Evolutionary conservation across 768 basidiomycete species (phyloP), one percentile per base, ranked within the genome.

Genomic region (Pleurotus pulmonarius): DNA sequence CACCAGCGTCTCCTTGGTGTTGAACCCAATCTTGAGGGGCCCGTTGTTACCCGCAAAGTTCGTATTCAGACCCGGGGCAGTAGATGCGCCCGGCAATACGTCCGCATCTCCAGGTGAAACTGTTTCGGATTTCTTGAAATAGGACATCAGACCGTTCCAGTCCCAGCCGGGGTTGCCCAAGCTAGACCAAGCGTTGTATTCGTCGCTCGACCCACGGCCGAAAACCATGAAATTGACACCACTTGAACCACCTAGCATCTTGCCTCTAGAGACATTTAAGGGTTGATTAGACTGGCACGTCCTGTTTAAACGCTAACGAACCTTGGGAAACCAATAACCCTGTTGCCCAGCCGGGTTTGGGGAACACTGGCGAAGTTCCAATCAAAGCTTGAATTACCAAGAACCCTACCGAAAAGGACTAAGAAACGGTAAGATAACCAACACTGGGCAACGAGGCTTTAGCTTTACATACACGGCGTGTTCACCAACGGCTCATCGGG

Each of bases 221-320:
- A 60, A 64, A 7, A 47, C 43, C 13, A 57, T 59, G 18, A 59
- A 58, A 41, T 64, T 64, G 44, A 63, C 57, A 7, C 48, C 57
- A 15, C 61, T 61, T 34, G 52, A 56, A 16, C 64, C 65, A 9
- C 65, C 65, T 20, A 66, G 65, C 12, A 60, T 57, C 25, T 62
- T 60, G n/a, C 65, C 64, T 5, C 63, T 64, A 3, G 16, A 18
- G 29, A 15, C 12, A 7, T n/a, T 9, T 44, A 16, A 3, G 20
- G 3, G 9, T 22, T 22, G 41, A 44, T 44, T 22, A 13, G 11
- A 11, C 29, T 34, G 29, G 9, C 9, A 34, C 29, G 20, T 34
- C 11, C 29, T 34, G 11, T 11, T 11, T 34, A 8, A 34, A 34
- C 29, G 9, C 9, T 11, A 34, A 34, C 29, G 29, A 34, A 34